phyloP scores from a whole-genome alignment of 208 protist genomes.

The Acanthamoeba pearcei region DNA sequence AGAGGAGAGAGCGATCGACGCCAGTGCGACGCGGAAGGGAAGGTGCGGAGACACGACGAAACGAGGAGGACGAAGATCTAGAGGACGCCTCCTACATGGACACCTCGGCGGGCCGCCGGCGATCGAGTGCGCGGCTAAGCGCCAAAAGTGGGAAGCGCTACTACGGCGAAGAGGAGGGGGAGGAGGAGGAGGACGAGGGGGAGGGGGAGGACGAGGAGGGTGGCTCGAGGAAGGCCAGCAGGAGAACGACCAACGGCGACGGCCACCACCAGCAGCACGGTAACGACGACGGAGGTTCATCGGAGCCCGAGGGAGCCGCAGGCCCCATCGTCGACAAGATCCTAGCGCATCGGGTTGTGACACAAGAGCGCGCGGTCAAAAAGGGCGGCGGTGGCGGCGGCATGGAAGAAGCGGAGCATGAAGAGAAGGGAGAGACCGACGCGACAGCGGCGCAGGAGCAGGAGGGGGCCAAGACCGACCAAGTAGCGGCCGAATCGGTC shows the following conservation, averaged over 20 bases:
- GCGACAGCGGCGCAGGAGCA: neutral
- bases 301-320: neutral
- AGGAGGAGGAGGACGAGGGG: neutral
- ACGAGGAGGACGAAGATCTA: neutral
- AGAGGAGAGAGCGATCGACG: neutral
- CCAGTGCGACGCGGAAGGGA: no score
- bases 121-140: conserved; percentile 4
- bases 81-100: neutral
- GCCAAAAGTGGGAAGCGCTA: neutral
- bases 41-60: neutral
- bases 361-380: neutral
- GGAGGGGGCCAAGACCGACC: neutral
- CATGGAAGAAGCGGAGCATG: neutral
- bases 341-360: neutral
- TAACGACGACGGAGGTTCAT: neutral
- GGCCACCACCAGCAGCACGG: neutral
- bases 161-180: neutral
- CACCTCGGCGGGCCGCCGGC: neutral
- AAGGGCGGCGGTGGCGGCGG: neutral
- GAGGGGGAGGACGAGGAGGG: neutral
- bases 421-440: neutral
- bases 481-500: neutral
- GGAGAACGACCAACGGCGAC: neutral
- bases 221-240: neutral
- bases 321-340: conserved; percentile 62